These are phyloP conservation scores for Craterostigma plantagineum DNA, from an alignment of 257 asterid species.

Conservation along the genomic window DNA sequence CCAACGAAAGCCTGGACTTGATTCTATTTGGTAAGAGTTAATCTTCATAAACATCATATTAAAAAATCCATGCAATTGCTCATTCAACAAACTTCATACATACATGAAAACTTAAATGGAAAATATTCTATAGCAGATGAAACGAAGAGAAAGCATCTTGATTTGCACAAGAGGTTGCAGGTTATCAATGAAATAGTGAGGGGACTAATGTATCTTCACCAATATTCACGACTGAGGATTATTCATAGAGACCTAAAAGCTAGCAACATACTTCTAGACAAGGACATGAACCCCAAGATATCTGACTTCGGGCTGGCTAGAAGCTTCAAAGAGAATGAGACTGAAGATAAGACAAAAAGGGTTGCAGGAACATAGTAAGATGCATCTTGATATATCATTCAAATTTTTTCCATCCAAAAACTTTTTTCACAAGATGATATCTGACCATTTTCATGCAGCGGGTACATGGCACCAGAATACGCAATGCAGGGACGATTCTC, in stretches of 20 bases:
- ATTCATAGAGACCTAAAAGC: slow-evolving; percentile 28
- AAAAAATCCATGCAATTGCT: too few relatives aligned
- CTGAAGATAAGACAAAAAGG: slow-evolving; percentile 15
- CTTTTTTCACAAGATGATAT: too few relatives aligned
- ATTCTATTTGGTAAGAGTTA: slow-evolving; percentile 14
- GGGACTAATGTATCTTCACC: slow-evolving; percentile 29
- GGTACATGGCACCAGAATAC: slow-evolving; percentile 94
- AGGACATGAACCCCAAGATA: slow-evolving; percentile 18
- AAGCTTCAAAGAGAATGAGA: slow-evolving; percentile 14
- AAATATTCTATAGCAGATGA: too few relatives aligned
- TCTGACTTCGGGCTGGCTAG: slow-evolving; percentile 35
- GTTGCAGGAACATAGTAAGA: slow-evolving; percentile 34
- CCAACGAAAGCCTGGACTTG: slow-evolving; percentile 15
- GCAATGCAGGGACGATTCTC: slow-evolving; percentile 95
- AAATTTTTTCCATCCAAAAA: too few relatives aligned
- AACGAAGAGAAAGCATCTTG: too few relatives aligned
- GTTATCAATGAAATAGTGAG: slow-evolving; percentile 19
- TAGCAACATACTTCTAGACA: slow-evolving; percentile 26
- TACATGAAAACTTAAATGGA: too few relatives aligned
- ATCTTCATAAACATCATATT: too few relatives aligned
- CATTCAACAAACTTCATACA: too few relatives aligned
- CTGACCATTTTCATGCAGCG: slow-evolving; percentile 21
- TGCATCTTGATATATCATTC: too few relatives aligned
- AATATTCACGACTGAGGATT: slow-evolving; percentile 25
- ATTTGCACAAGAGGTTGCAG: slow-evolving; percentile 21